Percentiles rank a stretch among this genome's conserved stretches.
phyloP scores from a whole-genome alignment of 495 filamentous ascomycete species.

The Xylaria sp. region DNA sequence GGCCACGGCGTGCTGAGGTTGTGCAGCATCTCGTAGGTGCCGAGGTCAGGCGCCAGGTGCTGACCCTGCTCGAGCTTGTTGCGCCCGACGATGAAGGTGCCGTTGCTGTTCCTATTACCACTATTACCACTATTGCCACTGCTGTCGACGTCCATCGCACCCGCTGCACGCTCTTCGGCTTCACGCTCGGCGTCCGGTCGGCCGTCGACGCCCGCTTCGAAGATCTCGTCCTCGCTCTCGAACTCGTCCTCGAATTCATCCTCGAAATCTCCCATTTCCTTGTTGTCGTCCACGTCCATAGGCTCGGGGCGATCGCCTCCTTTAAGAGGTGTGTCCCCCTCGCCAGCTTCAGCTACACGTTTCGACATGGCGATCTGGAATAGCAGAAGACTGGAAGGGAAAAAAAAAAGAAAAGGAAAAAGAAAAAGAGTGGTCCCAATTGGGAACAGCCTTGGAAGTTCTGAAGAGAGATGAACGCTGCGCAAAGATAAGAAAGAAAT shows the following conservation, averaged over 20 bases:
- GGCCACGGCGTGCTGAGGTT: constrained; percentile 92
- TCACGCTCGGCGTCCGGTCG: constrained; percentile 91
- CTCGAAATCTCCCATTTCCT: constrained; percentile 87
- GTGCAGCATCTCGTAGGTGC: constrained; percentile 96
- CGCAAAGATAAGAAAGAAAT: background rate
- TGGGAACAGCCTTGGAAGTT: constrained; percentile 7
- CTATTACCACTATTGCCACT: too few relatives aligned
- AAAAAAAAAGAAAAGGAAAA: too few relatives aligned
- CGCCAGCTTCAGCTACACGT: constrained; percentile 65
- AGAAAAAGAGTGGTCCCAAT: too few relatives aligned
- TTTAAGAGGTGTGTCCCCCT: constrained; percentile 67
- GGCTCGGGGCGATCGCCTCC: constrained; percentile 69
- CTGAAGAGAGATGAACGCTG: background rate
- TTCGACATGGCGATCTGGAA: constrained; percentile 67
- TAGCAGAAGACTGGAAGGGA: background rate
- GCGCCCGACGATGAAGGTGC: constrained; percentile 89
- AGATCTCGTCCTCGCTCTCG: constrained; percentile 93
- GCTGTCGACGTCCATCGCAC: constrained; percentile 89
- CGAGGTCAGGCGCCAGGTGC: constrained; percentile 85
- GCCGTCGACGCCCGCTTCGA: constrained; percentile 94
- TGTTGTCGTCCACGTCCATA: constrained; percentile 60
- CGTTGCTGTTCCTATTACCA: too few relatives aligned
- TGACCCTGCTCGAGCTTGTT: constrained; percentile 86
- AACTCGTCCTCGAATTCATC: constrained; percentile 97
- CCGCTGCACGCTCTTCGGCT: constrained; percentile 75